These are phyloP conservation scores for Fraxinus cuspidata DNA, from an alignment of 257 asterid species.

Conservation along the genomic window DNA sequence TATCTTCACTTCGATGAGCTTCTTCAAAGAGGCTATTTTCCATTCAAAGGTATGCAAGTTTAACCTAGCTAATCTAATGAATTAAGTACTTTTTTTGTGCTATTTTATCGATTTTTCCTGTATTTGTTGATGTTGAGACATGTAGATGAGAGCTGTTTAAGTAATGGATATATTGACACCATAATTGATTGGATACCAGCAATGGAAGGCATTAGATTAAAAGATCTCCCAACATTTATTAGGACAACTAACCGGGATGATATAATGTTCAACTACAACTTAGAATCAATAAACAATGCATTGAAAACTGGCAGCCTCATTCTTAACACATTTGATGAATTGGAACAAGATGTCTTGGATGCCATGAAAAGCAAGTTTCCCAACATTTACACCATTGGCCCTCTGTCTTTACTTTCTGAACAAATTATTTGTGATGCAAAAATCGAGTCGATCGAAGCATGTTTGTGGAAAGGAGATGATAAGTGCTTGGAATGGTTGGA, in stretches of 20 bases:
- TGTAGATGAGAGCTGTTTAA: background rate
- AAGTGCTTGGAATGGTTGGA: background rate
- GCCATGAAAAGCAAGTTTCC: background rate
- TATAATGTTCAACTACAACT: background rate
- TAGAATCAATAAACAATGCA: background rate
- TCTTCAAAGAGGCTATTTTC: slow-evolving; percentile 29
- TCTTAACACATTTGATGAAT: slow-evolving; percentile 3
- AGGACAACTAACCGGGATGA: background rate
- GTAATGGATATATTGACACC: slow-evolving; percentile 6
- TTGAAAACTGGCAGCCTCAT: background rate
- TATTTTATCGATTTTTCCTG: too few species aligned
- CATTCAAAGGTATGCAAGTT: slow-evolving; percentile 27
- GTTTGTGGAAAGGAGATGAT: background rate
- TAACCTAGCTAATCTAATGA: background rate
- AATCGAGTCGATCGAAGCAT: background rate
- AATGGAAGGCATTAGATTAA: slow-evolving; percentile 2
- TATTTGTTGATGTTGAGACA: background rate
- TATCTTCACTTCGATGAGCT: slow-evolving; percentile 31
- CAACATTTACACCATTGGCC: slow-evolving; percentile 1
- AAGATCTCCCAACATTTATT: background rate
- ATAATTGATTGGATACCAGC: background rate
- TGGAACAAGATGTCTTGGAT: background rate
- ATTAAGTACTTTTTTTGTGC: too few species aligned
- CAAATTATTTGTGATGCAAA: background rate
- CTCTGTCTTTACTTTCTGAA: slow-evolving; percentile 2